These are phyloP conservation scores for Penicillium cinerascens DNA, from an alignment of 495 filamentous ascomycete genomes.

Conservation along the genomic window DNA sequence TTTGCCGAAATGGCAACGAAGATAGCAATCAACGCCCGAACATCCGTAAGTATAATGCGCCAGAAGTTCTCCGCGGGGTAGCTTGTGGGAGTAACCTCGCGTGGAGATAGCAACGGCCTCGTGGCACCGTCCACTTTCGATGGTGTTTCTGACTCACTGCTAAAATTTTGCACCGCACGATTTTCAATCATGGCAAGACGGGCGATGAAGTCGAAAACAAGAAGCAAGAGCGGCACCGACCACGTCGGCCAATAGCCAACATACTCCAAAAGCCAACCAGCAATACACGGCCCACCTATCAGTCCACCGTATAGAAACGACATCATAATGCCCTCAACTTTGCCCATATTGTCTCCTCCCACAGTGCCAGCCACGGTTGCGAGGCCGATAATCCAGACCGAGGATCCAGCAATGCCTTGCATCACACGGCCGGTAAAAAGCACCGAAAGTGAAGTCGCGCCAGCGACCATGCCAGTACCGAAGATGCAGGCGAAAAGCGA, in stretches of 20 bases:
- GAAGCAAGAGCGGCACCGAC: constrained; percentile 19
- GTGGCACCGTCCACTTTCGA: not conserved
- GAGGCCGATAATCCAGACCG: constrained; percentile 24
- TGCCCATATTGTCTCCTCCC: constrained; percentile 18
- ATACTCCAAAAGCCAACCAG: constrained; percentile 22
- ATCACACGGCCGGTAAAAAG: constrained; percentile 17
- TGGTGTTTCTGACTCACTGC: not conserved
- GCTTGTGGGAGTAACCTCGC: not conserved
- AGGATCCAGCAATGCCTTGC: constrained; percentile 18
- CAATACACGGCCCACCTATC: constrained; percentile 18
- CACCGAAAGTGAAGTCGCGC: not conserved
- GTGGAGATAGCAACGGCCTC: not conserved
- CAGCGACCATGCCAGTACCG: not conserved
- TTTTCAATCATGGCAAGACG: constrained; percentile 28
- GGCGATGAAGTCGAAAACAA: constrained; percentile 20
- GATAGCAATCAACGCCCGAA: not conserved
- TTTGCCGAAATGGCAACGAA: not conserved
- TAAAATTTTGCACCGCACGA: not conserved
- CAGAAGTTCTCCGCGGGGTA: not conserved
- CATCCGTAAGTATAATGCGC: not conserved
- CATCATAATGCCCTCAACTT: constrained; percentile 17
- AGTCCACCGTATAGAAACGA: constrained; percentile 13
- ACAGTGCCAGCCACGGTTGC: constrained; percentile 23
- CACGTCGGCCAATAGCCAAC: constrained; percentile 30
- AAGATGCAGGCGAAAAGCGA: not conserved